phyloP scores from a whole-genome alignment of 2,329 filamentous ascomycete genomes.

The Hypomyces rosellus region DNA sequence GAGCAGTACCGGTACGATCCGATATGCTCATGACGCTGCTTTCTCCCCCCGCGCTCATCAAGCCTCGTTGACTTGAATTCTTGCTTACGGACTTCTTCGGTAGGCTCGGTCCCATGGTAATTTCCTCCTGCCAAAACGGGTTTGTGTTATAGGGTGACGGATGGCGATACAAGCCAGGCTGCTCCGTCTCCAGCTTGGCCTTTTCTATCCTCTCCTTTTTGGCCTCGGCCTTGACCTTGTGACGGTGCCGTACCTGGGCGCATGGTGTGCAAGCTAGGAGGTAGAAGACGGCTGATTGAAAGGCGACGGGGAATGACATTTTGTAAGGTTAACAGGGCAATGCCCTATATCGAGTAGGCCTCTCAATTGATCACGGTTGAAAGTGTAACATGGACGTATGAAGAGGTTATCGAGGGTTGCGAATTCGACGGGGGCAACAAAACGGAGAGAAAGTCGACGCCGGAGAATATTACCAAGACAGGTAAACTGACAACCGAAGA shows the following conservation, averaged over 20 bases:
- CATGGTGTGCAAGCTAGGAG: slow-evolving; percentile 74
- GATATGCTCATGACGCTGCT: slow-evolving; percentile 40
- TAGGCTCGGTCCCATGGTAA: slow-evolving; percentile 69
- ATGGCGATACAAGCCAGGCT: slow-evolving; percentile 70
- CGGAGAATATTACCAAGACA: no score
- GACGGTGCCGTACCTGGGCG: slow-evolving; percentile 60
- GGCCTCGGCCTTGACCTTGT: slow-evolving; percentile 65
- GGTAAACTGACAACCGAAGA: no score
- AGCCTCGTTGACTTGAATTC: slow-evolving; percentile 52
- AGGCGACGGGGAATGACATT: slow-evolving; percentile 48
- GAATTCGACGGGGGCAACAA: no score
- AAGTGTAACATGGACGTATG: slow-evolving; percentile 12
- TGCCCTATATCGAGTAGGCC: slow-evolving; percentile 7
- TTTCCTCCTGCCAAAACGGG: slow-evolving; percentile 82
- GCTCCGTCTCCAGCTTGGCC: slow-evolving; percentile 57
- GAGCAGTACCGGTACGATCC: slow-evolving; percentile 32
- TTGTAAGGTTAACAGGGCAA: slow-evolving; percentile 12
- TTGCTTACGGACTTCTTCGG: slow-evolving; percentile 56
- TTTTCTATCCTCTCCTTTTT: slow-evolving; percentile 62
- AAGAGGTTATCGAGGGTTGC: no score
- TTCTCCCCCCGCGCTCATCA: slow-evolving; percentile 52
- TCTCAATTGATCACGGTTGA: slow-evolving; percentile 10
- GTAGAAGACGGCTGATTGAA: slow-evolving; percentile 75
- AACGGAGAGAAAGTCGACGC: no score
- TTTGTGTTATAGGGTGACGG: slow-evolving; percentile 81